Evolutionary conservation across 2,329 filamentous ascomycete species (phyloP), one percentile per base, ranked within the genome.

Genomic region (Aspergillus sclerotialis): DNA sequence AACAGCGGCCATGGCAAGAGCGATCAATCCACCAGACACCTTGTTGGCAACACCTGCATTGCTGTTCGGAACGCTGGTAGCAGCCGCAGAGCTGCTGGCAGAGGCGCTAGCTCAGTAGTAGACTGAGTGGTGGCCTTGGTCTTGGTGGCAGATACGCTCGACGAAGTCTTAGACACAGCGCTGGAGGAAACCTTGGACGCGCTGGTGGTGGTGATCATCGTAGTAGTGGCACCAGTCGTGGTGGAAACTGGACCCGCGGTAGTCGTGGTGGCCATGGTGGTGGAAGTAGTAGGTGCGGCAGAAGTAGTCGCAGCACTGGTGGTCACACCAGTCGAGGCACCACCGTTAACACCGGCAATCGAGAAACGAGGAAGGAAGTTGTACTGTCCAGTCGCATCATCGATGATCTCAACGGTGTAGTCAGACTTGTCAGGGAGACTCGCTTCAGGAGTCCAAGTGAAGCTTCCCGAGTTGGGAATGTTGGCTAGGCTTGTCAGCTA

Each of bases 341-440:
- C 42, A 39, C 44, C 66, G 37, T 63, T 65, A 41, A 60, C 58
- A 41, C 65, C 68, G 9, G 67, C 49, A 36, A 76, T 59, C 24
- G 63, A 58, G 57, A 76, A 76, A 40, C 63, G 64, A 5, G 68
- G 66, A 23, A 66, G 67, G 63, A 70, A 76, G 64, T 76, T 76
- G 53, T 56, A 60, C 40, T 65, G 49, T 31, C 33, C 39, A 7
- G 58, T 48, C 5, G 44, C 43, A 45, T 72, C 70, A 44, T 62
- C 56, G 49, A 72, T 56, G 48, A 76, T 76, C 50, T 73, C 61
- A 42, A 76, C 56, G 37, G 70, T 68, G 63, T 75, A 76, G 51
- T 69, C 61, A 25, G 55, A 55, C 44, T 66, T 61, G 33, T 61
- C 57, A 29, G 58, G 57, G 36, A 69, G 53, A 37, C 56, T 46